Conservation (phyloP, 805 yeast genomes). For the Nakazawaea laoshanensis region DNA sequence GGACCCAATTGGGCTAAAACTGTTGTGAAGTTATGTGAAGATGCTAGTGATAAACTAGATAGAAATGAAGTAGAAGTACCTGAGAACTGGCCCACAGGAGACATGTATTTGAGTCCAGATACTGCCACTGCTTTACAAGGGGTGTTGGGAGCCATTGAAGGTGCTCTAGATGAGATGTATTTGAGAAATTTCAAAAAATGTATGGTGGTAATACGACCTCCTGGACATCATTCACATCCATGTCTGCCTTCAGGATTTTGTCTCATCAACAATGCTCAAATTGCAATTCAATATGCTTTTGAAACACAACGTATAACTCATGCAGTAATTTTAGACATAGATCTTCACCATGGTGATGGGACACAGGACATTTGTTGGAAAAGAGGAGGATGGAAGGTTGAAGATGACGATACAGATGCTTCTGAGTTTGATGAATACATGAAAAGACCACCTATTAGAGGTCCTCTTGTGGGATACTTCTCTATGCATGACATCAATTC, state of each 20-base stretch:
- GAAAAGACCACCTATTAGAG: conserved; percentile 26
- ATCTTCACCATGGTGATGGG: conserved; percentile 86
- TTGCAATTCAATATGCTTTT: conserved; percentile 71
- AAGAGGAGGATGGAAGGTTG: conserved; percentile 54
- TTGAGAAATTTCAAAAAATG: conserved; percentile 31
- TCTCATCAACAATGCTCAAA: conserved; percentile 71
- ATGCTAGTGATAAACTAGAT: conserved; percentile 45
- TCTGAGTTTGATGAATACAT: conserved; percentile 38
- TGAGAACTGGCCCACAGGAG: conserved; percentile 75
- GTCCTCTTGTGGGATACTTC: conserved; percentile 70
- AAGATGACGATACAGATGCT: conserved; percentile 31
- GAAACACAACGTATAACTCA: conserved; percentile 59
- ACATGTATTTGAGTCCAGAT: conserved; percentile 60
- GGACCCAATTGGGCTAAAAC: conserved; percentile 66
- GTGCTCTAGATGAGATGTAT: conserved; percentile 53
- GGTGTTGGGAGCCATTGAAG: conserved; percentile 67
- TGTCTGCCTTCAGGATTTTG: conserved; percentile 84
- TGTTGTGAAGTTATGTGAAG: conserved; percentile 47
- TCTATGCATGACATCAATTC: conserved; percentile 82
- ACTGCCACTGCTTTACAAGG: conserved; percentile 70
- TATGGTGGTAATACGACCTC: conserved; percentile 69
- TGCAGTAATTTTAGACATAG: conserved; percentile 76
- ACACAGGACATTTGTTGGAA: conserved; percentile 83
- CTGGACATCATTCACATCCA: conserved; percentile 84
- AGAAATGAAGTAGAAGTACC: conserved; percentile 65